phyloP scores from a whole-genome alignment of 2,329 filamentous ascomycete species.

The Lasiodiplodia sp. region DNA sequence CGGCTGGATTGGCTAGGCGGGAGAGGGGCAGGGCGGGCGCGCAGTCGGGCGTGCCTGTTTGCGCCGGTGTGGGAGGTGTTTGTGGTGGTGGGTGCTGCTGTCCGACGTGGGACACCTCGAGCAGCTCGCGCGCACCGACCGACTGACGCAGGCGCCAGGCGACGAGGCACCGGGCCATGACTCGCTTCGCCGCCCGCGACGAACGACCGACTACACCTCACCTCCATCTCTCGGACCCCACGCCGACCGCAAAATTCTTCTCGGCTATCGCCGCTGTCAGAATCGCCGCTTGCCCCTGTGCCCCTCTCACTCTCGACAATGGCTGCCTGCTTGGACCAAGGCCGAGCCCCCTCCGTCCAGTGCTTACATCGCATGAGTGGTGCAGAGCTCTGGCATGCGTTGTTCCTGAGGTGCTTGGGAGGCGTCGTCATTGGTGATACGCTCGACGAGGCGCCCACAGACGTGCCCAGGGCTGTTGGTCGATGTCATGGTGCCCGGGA shows the following conservation, averaged over 20 bases:
- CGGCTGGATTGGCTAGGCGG: conserved; percentile 7
- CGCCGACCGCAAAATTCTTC: neutral
- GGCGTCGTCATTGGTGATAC: conserved; percentile 21
- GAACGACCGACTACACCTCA: neutral
- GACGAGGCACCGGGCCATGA: neutral
- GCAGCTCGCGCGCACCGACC: conserved; percentile 2
- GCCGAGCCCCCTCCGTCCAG: neutral
- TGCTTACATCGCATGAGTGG: conserved; percentile 26
- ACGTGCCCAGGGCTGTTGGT: conserved; percentile 3
- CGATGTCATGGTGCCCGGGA: conserved; percentile 20
- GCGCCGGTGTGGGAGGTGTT: conserved; percentile 6
- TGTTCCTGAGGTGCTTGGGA: conserved; percentile 19
- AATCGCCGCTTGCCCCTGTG: neutral
- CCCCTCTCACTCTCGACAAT: conserved; percentile 1
- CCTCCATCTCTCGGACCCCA: neutral
- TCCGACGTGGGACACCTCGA: conserved; percentile 20
- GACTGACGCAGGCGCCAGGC: neutral
- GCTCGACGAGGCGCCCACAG: conserved; percentile 4
- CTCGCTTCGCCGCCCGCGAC: neutral
- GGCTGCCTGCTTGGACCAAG: neutral
- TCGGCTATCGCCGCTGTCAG: neutral
- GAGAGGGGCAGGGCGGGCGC: neutral
- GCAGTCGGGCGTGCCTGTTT: neutral
- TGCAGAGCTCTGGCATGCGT: conserved; percentile 24
- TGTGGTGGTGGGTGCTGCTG: conserved; percentile 14